phyloP scores from a whole-genome alignment of 768 basidiomycete genomes.

The Tulasnella sp. region DNA sequence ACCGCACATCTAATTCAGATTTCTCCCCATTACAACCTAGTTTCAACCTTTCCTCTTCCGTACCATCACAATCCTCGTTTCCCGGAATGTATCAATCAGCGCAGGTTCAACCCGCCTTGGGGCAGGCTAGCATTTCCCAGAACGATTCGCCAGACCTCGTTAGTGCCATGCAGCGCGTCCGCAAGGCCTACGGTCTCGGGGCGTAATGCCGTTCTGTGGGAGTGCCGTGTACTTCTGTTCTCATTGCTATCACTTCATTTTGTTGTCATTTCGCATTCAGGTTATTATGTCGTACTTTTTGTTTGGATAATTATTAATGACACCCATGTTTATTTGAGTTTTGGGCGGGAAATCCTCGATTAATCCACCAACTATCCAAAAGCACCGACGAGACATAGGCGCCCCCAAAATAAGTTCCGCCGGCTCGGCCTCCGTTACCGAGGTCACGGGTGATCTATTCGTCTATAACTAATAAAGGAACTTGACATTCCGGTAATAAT shows the following conservation, averaged over 20 bases:
- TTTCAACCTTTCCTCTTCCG: neutral
- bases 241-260: neutral
- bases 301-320: slow-evolving; percentile 3
- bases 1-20: neutral
- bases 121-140: neutral
- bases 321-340: slow-evolving; percentile 3
- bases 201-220: neutral
- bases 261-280: neutral
- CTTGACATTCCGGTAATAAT: slow-evolving; percentile 91
- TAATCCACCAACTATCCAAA: neutral
- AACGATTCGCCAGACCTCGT: slow-evolving; percentile 8
- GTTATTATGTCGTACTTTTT: slow-evolving; percentile 6
- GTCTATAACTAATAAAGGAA: slow-evolving; percentile 67
- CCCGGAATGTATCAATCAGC: neutral
- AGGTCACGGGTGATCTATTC: neutral
- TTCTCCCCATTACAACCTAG: neutral
- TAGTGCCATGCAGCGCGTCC: neutral
- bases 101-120: neutral
- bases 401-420: neutral
- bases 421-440: neutral
- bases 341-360: neutral
- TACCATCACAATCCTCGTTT: neutral
- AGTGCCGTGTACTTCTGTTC: neutral
- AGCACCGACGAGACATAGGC: neutral
- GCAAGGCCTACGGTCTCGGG: slow-evolving; percentile 8